Base-by-base conservation (phyloP, 257 asterid species). In the Ajuga chamaepitys region DNA sequence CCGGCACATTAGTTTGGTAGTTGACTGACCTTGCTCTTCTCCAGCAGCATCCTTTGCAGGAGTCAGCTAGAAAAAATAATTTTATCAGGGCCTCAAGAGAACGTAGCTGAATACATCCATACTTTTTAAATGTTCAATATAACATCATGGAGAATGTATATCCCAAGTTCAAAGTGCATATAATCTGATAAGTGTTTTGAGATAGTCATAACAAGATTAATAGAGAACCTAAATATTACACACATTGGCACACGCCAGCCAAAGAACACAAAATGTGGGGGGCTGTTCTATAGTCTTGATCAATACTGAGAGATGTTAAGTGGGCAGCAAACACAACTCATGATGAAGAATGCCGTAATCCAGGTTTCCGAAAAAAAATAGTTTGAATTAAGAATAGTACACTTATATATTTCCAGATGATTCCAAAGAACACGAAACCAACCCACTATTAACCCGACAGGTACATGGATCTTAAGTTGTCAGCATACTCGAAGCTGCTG, bases 1-100 rank as follows among this genome's bases (percentile, higher is more conserved):
- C 40, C 96, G 84, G 77, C 99, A 91, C 95, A 86, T 78, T 73
- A 80, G 75, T 83, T 90, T 91, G 75, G 81, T 78, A 71, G 78
- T 85, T 8, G 91, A 82, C 30, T 51, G 89, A 78, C 81, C 86
- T 50, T 75, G 86, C 75, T 85, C 93, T 73, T 83, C 98, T 74
- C 88, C 93, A 66, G 65, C 72, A 77, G 62, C 78, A 79, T 88
- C 91, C 71, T 77, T 79, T 56, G 44, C 77, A 22, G 84, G 53
- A 37, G 68, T 81, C 92, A 88, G 81, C 76, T 21, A 35, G 38
- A 34, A 68, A 46, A 77, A 56, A 10, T 22, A 46, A 65, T 25
- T 21, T 7, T 18, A 54, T 72, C 53, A 75, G 64, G 52, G 59
- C 56, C 26, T 25, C 60, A 45, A 37, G 34, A 62, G 24, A 72